Evolutionary conservation across 2,329 filamentous ascomycete genomes (phyloP), one percentile per base, ranked within the genome.

Genomic region (Nemania serpens): DNA sequence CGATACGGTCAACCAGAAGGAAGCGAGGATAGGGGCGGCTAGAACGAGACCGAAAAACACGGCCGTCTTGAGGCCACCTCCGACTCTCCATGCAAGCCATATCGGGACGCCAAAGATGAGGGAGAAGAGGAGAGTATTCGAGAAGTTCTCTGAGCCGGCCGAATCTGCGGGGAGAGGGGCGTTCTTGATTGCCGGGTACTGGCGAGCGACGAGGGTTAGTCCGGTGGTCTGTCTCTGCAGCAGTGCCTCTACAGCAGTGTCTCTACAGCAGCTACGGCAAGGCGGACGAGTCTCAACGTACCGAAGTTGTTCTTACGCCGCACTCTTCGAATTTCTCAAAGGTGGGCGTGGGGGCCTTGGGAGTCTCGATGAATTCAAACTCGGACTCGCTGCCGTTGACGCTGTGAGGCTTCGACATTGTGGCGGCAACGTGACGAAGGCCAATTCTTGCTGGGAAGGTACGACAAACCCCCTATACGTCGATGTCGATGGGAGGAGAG

Each of bases 121-220:
- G 69, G 84, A 82, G 76, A 91, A 82, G 68, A 98, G 88, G 70
- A 90, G 78, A 69, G 82, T 79, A 80, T 95, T 96, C 79, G 89
- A 93, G 87, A 98, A 99, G 77, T 82, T 88, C 69, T 96, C 92
- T 76, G 85, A 88, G 67, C 93, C 91, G 53, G 92, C 81, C 52
- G 87, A 91, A 76, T 99, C 95, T 67, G 93, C 94, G 39, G 95
- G 95, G 45, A 98, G 87, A 67, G 95, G 93, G 50, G 88, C 91
- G 86, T 98, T 98, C 75, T 96, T 91, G 80, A 98, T 98, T 63
- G 92, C 80, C 34, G 91, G 89, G 72, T 87, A 94, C 93, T 96
- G 7, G 73, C 62, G 68, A 43, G 29, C 29, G 11, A 42, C 11
- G 12, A 42, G 11, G 43, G 52, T 68, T 47, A 70, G 65, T 43